Percentiles rank a stretch among this genome's conserved stretches.
Conservation (phyloP, 768 basidiomycete species). For the Serendipita indica region DNA sequence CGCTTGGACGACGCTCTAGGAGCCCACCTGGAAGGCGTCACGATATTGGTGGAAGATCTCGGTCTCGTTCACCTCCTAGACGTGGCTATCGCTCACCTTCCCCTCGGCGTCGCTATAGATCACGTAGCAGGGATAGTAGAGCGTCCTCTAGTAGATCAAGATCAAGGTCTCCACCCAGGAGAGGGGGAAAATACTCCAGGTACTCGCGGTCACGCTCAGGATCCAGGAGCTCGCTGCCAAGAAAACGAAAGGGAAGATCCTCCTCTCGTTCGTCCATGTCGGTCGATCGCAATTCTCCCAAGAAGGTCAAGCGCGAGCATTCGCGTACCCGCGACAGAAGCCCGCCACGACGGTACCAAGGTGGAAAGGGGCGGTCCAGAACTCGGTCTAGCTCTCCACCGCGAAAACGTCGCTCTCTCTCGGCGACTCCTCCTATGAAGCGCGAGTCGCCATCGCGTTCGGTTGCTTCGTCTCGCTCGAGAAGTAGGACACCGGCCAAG, state of each 20-base stretch:
- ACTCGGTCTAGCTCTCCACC: conserved; percentile 22
- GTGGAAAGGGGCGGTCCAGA: conserved; percentile 13
- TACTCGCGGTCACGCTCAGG: conserved; percentile 6
- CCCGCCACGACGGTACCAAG: conserved; percentile 12
- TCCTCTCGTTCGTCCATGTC: conserved; percentile 28
- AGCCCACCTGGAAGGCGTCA: too few relatives aligned
- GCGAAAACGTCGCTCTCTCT: conserved; percentile 18
- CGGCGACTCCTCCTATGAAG: conserved; percentile 11
- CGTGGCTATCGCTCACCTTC: conserved; percentile 29
- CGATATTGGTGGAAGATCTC: conserved; percentile 28
- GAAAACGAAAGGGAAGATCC: neutral
- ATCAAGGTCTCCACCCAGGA: conserved; percentile 13
- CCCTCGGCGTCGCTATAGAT: conserved; percentile 19
- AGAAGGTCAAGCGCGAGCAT: conserved; percentile 10
- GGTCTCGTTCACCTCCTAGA: conserved; percentile 23
- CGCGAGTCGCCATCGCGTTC: neutral
- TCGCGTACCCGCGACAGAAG: conserved; percentile 19
- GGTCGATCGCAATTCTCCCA: conserved; percentile 16
- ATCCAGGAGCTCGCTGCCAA: conserved; percentile 11
- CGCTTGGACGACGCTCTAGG: too few relatives aligned
- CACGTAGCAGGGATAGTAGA: neutral
- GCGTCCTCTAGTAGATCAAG: neutral
- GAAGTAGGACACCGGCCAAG: neutral
- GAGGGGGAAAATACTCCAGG: neutral
- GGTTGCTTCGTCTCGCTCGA: neutral